These are phyloP conservation scores for Penicillium nordicum DNA, from an alignment of 2,329 filamentous ascomycete species.

Conservation along the genomic window DNA sequence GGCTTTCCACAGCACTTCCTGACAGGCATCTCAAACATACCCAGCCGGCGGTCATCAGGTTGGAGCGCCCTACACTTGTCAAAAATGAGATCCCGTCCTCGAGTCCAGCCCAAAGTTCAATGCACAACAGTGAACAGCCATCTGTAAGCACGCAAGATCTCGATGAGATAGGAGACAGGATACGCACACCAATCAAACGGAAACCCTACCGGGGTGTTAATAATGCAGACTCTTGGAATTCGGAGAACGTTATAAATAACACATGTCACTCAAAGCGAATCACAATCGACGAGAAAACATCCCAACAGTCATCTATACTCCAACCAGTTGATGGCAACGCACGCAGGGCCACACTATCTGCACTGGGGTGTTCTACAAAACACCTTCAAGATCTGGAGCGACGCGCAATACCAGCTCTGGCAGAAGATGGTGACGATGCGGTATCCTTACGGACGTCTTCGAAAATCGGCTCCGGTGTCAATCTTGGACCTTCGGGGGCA, in stretches of 20 bases:
- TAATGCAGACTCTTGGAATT: neutral
- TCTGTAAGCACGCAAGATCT: constrained; percentile 61
- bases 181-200: constrained; percentile 43
- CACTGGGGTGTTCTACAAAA: constrained; percentile 32
- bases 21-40: neutral
- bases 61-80: constrained; percentile 23
- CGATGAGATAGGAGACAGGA: constrained; percentile 46
- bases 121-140: constrained; percentile 10
- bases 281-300: neutral
- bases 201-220: constrained; percentile 10
- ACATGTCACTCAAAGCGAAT: neutral
- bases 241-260: neutral
- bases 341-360: neutral
- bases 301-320: constrained; percentile 17
- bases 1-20: neutral
- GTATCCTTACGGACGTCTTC: neutral
- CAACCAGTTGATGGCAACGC: constrained; percentile 32
- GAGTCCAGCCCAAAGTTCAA: constrained; percentile 25
- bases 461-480: neutral
- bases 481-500: neutral
- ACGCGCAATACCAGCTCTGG: constrained; percentile 44
- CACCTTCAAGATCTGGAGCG: constrained; percentile 23
- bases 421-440: constrained; percentile 49
- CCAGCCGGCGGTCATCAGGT: constrained; percentile 1
- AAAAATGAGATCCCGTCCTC: constrained; percentile 39